Percentiles rank a stretch among this genome's conserved stretches.
These are phyloP conservation scores for Phaseolus coccineus DNA, from an alignment of 331 rosid species.

Conservation along the genomic window DNA sequence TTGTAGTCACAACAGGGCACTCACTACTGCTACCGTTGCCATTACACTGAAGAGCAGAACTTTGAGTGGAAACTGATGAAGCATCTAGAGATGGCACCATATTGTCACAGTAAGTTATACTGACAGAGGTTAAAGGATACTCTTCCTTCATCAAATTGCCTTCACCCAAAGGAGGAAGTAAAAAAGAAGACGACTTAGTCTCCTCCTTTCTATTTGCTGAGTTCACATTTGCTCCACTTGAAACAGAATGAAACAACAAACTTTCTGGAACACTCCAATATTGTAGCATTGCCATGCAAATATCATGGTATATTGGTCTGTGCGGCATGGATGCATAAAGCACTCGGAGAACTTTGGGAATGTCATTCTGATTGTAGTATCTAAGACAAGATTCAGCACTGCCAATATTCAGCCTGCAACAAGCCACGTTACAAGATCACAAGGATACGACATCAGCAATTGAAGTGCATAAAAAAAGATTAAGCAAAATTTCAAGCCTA, in stretches of 20 bases:
- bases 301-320: slow-evolving; percentile 60
- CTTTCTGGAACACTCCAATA: slow-evolving; percentile 78
- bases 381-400: slow-evolving; percentile 61
- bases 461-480: slow-evolving; percentile 15
- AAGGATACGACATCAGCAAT: slow-evolving; percentile 33
- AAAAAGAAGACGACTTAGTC: slow-evolving; percentile 29
- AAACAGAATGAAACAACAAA: slow-evolving; percentile 52
- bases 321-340: slow-evolving; percentile 67
- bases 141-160: slow-evolving; percentile 51
- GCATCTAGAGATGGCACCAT: slow-evolving; percentile 47
- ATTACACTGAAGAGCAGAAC: slow-evolving; percentile 44
- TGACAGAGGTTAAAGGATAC: slow-evolving; percentile 28
- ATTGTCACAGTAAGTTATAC: slow-evolving; percentile 41
- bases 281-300: slow-evolving; percentile 68
- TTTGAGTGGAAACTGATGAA: slow-evolving; percentile 44
- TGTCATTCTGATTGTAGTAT: slow-evolving; percentile 82
- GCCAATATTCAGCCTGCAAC: slow-evolving; percentile 73
- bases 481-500: slow-evolving; percentile 33
- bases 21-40: slow-evolving; percentile 42
- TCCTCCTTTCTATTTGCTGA: slow-evolving; percentile 46
- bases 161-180: slow-evolving; percentile 46
- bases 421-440: slow-evolving; percentile 45
- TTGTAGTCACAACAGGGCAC: slow-evolving; percentile 39
- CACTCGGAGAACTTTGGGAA: slow-evolving; percentile 67
- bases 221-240: slow-evolving; percentile 44